Base-by-base conservation (phyloP, 2,329 filamentous ascomycete species). In the Tolypocladium ovalisporum region DNA sequence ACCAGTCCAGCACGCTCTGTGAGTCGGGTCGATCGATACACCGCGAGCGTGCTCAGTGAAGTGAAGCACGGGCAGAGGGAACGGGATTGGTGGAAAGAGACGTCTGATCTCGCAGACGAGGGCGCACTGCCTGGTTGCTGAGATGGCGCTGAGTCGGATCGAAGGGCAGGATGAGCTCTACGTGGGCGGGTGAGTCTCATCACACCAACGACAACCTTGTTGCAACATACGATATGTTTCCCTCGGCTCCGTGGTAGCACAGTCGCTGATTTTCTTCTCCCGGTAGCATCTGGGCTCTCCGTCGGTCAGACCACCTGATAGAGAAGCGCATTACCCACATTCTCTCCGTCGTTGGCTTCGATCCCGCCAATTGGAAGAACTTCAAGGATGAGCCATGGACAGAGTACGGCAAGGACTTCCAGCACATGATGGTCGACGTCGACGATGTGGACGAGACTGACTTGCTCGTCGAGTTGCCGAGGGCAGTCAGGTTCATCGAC, bases 401-500 rank as follows among this genome's bases (percentile, higher is more conserved):
- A 22, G 75, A 77, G 54, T 75, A 73, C 61, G 79, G 76, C 66
- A 78, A 81, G 61, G 76, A 79, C 47, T 90, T 85, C 69, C 75
- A 85, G 62, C 90, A 95, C 70, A 79, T 90, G 64, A 80, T 85
- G 60, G 87, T 97, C 62, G 87, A 95, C 62, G 84, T 97, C 49
- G 89, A 97, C 71, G 94, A 99, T 75, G 83, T 92, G 55, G 89
- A 93, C 24, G 90, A 97, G 67, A 87, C 92, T 64, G 90, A 99
- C 71, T 73, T 97, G 55, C 75, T 97, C 22, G 82, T 88, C 61
- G 85, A 95, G 71, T 87, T 97, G 60, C 84, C 91, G 8, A 78
- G 78, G 55, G 88, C 88, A 57, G 89, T 94, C 65, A 80, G 79
- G 53, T 99, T 96, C 72, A 96, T 97, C 64, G 84, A 93, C 64